Evolutionary conservation across 768 basidiomycete genomes (phyloP).

Genomic region (Leccinum boreale): DNA sequence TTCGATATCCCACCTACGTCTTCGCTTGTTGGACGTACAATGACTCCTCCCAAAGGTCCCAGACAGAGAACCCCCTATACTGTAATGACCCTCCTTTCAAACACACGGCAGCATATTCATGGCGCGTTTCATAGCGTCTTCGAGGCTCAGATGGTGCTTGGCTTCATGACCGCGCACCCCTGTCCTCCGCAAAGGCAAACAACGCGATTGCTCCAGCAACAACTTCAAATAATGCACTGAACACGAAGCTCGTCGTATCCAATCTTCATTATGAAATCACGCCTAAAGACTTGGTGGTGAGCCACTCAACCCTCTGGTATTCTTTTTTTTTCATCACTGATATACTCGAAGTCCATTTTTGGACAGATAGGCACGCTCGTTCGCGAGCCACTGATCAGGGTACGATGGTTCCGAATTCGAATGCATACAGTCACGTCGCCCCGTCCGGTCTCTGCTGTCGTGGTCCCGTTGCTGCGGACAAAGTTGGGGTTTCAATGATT

Average conservation of each 20-base stretch:
- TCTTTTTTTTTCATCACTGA: slow-evolving; percentile 2
- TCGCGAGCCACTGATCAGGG: slow-evolving; percentile 91
- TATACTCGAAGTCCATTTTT: slow-evolving; percentile 67
- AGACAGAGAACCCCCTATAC: slow-evolving; percentile 43
- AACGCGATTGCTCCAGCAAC: slow-evolving; percentile 21
- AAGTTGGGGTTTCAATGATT: slow-evolving; percentile 32
- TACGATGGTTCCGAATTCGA: slow-evolving; percentile 63
- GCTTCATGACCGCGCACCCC: slow-evolving; percentile 73
- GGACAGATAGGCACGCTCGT: slow-evolving; percentile 89
- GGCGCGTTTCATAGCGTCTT: slow-evolving; percentile 48
- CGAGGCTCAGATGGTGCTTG: slow-evolving; percentile 60
- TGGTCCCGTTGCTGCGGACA: slow-evolving; percentile 28
- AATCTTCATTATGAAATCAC: slow-evolving; percentile 92
- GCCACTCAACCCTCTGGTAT: slow-evolving; percentile 27
- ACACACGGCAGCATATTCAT: slow-evolving; percentile 1
- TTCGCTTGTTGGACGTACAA: slow-evolving; percentile 1
- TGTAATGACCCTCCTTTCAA: slow-evolving; percentile 25
- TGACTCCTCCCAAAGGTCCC: slow-evolving; percentile 26
- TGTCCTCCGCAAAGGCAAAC: slow-evolving; percentile 30
- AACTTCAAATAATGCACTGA: slow-evolving; percentile 29
- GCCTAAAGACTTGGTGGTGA: slow-evolving; percentile 81
- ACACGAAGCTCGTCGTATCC: slow-evolving; percentile 69
- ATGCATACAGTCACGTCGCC: slow-evolving; percentile 32
- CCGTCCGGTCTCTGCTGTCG: slow-evolving; percentile 33
- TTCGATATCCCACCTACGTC: neutral